Conservation (phyloP, 2,329 filamentous ascomycete genomes). For the Cadophora gregata region DNA sequence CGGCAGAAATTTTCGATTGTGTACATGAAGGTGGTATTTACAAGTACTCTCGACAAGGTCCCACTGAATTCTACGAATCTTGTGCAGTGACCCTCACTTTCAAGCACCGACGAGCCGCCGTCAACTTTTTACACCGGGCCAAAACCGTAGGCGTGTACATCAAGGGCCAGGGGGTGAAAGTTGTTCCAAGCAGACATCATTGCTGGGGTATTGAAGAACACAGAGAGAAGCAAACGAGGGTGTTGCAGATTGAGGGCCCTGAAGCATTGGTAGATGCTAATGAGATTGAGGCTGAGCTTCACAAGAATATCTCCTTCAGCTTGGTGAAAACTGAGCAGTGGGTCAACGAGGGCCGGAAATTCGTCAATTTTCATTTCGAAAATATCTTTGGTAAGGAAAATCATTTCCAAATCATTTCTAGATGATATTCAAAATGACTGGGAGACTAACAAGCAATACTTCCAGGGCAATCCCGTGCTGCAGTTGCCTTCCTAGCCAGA, state of each 20-base stretch:
- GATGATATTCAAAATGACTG: not conserved
- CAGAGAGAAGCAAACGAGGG: not conserved
- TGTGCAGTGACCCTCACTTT: not conserved
- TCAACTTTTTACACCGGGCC: not conserved
- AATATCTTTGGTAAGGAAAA: not conserved
- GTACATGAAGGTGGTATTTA: slow-evolving; percentile 2
- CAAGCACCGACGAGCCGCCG: not conserved
- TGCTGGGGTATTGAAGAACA: not conserved
- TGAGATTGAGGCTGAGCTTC: not conserved
- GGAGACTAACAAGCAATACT: not conserved
- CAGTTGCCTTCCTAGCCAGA: not conserved
- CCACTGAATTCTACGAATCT: not conserved
- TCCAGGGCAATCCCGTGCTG: not conserved
- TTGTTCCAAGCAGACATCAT: not conserved
- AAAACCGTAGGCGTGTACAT: not conserved
- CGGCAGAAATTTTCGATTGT: not conserved
- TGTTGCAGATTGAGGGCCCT: not conserved
- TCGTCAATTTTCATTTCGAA: not conserved
- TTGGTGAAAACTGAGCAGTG: not conserved
- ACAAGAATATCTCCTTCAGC: not conserved
- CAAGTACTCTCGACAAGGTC: slow-evolving; percentile 3
- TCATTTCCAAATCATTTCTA: not conserved
- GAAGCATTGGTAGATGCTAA: not conserved
- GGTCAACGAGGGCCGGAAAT: not conserved
- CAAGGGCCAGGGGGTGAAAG: not conserved